Conservation (phyloP, 1,139 yeast genomes). For the Kodamaea anthophila region DNA sequence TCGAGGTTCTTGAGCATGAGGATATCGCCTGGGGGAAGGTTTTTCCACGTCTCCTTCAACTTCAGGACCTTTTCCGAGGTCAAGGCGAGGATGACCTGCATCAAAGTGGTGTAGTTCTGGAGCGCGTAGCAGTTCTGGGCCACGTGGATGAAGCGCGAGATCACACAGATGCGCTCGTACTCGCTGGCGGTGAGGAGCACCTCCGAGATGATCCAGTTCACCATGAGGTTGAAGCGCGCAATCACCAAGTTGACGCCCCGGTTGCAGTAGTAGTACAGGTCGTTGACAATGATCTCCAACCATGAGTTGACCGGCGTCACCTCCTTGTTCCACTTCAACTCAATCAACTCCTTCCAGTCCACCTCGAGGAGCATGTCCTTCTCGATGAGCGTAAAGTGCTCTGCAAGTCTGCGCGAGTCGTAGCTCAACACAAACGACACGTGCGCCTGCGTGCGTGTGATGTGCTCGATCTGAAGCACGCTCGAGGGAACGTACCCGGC, state of each 20-base stretch:
- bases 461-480: conserved; percentile 28
- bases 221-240: conserved; percentile 80
- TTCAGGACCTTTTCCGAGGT: conserved; percentile 63
- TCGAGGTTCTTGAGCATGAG: conserved; percentile 62
- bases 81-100: conserved; percentile 81
- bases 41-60: conserved; percentile 70
- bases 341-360: conserved; percentile 89
- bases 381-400: conserved; percentile 82
- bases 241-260: conserved; percentile 83
- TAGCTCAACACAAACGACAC: conserved; percentile 76
- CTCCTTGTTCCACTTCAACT: conserved; percentile 66
- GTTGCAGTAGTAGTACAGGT: conserved; percentile 40
- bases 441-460: conserved; percentile 43
- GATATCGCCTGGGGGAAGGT: conserved; percentile 50
- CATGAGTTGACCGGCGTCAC: conserved; percentile 76
- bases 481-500: conserved; percentile 32
- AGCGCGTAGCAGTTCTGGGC: conserved; percentile 67
- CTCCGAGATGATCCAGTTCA: conserved; percentile 91
- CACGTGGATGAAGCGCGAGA: conserved; percentile 77
- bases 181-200: conserved; percentile 60
- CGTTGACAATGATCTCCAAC: conserved; percentile 69
- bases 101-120: conserved; percentile 80
- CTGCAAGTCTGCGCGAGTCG: conserved; percentile 59
- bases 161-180: conserved; percentile 56
- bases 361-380: conserved; percentile 75